Evolutionary conservation across 1,139 yeast genomes (phyloP), one percentile per base, ranked within the genome.

Genomic region (Meyerozyma sp.): DNA sequence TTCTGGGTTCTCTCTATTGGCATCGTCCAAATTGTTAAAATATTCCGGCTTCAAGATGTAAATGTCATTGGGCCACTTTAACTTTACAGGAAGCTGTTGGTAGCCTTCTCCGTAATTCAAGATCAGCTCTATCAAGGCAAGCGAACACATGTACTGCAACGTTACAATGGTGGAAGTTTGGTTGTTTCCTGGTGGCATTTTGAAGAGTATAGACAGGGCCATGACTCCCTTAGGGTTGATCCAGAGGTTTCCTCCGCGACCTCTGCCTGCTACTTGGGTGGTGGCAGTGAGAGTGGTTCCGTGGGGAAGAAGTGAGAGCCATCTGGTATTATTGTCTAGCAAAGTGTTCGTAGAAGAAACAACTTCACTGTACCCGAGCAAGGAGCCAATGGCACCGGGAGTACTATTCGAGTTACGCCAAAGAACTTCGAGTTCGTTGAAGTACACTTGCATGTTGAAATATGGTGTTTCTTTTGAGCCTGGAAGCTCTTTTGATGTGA

Each of bases 1-100:
- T 10, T 55, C 49, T 29, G 68, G 49, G 40, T 62, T 53, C 39
- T 10, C 34, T 28, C 32, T 40, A 34, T 26, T 14, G 16, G 9
- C 32, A 47, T 65, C 70, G 11, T 49, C 41, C 9, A 69, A 40
- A 11, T 44, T 46, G 42, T 53, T 53, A 54, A 66, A 69, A 48
- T 68, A 78, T 42, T 81, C 81, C 0, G 95, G 94, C 48, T 79
- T 81, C 53, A 82, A 62, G 6, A 84, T 80, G 59, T 88, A 94
- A 13, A 93, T 70, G 62, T 94, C 99, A 59, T 94, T 94, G 5
- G 99, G 99, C 99, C 99, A 94, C 59, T 94, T 94, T 49, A 94
- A 76, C 45, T 80, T 76, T 9, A 91, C 72, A 0, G 96, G 98
- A 54, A 93, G 64, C 43, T 81, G 83, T 32, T 79, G 82, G 58